Base-by-base conservation (phyloP, 345 rosid genomes). In the Ailanthus altissimus region DNA sequence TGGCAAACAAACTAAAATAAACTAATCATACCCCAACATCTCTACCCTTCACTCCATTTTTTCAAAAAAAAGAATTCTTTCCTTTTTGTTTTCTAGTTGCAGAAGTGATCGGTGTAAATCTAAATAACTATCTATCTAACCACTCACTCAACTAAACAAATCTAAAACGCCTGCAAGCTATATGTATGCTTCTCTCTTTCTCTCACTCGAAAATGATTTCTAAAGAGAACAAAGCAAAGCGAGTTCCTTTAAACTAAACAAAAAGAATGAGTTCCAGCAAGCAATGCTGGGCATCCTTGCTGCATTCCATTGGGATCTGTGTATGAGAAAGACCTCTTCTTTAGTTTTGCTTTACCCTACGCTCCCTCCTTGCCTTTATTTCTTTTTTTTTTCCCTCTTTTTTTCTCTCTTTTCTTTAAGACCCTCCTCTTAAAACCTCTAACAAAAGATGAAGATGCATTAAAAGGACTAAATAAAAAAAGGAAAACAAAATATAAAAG, bases 221-320 rank as follows among this genome's bases (percentile, higher is more conserved):
- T 65, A 82, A 80, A 80, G 87, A 82, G 84, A 84, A 84, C 70
- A 88, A 90, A 85, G 85, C 70, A 88, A 90, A 85, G 85, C 88
- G 74, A 73, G 83, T 75, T 83, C 84, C 93, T 87, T 91, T 91
- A 87, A 86, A 86, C 87, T 84, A 83, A 89, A 83, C 90, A 86
- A 87, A 91, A 87, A 77, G 92, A 90, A 89, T 81, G 88, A 87
- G 82, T 77, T 87, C 78, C 85, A 86, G 87, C 85, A 80, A 81
- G 90, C 83, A 81, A 85, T 85, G 91, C 85, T 77, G 85, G 87
- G 89, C 81, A 90, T 85, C 82, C 72, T 82, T 81, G 86, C 85
- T 83, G 92, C 93, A 93, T 86, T 83, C 87, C 90, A 85, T 94
- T 74, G 97, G 98, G 98, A 94, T 94, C 98, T 88, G 98, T 85